Conservation (phyloP, 345 rosid genomes). For the Populus simonii region DNA sequence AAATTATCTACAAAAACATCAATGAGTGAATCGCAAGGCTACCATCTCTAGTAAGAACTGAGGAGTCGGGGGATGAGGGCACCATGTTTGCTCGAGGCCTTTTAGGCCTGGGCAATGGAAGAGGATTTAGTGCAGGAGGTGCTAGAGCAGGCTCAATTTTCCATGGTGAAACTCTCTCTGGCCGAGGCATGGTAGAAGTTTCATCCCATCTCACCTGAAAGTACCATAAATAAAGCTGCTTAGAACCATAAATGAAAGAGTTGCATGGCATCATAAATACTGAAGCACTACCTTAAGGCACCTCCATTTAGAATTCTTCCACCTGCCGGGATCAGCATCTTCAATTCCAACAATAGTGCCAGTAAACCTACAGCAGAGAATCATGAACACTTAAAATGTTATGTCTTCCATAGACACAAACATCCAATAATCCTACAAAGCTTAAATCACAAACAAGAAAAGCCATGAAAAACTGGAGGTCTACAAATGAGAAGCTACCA, state of each 20-base stretch:
- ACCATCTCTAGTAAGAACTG: conserved; percentile 47
- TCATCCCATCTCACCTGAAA: conserved; percentile 61
- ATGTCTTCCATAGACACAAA: background rate
- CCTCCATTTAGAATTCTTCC: conserved; percentile 65
- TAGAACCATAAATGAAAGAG: background rate
- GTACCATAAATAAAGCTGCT: background rate
- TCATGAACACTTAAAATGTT: background rate
- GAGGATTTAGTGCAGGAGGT: conserved; percentile 40
- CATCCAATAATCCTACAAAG: background rate
- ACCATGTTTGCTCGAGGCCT: conserved; percentile 39
- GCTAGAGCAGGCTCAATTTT: conserved; percentile 44
- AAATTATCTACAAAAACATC: background rate
- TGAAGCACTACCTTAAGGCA: conserved; percentile 43
- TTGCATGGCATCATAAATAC: background rate
- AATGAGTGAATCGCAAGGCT: background rate
- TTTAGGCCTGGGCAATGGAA: conserved; percentile 38
- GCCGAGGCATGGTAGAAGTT: conserved; percentile 36
- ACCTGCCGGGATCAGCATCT: conserved; percentile 42
- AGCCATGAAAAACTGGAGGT: background rate
- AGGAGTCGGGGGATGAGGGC: conserved; percentile 35
- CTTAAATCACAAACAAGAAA: background rate
- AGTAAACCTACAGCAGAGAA: conserved; percentile 32
- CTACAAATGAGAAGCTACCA: background rate
- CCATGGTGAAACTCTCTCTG: conserved; percentile 61
- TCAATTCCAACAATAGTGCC: conserved; percentile 59